Conservation (phyloP, 306 rosid genomes). For the Vigna reflexopilosa region DNA sequence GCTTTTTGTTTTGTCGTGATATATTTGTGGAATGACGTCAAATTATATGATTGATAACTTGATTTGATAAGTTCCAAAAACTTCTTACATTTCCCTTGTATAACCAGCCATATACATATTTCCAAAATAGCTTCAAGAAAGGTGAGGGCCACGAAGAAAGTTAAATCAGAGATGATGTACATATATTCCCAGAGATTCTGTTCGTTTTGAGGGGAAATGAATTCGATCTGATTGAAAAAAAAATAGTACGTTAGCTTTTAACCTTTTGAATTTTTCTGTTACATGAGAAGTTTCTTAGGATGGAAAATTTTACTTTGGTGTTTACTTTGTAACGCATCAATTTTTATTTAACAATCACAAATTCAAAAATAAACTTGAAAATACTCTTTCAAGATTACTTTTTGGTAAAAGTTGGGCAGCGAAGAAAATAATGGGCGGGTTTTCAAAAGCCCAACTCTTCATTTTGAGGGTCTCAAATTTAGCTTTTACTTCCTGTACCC, state of each 20-base stretch:
- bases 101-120: slow-evolving; percentile 20
- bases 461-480: background rate
- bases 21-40: background rate
- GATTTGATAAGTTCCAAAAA: slow-evolving; percentile 2
- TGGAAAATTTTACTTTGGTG: too few species aligned
- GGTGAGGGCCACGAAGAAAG: background rate
- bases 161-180: background rate
- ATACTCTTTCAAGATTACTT: too few species aligned
- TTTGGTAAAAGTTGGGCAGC: too few species aligned
- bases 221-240: background rate
- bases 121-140: slow-evolving; percentile 5
- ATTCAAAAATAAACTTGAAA: too few species aligned
- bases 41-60: slow-evolving; percentile 1
- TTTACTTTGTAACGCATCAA: too few species aligned
- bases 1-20: background rate
- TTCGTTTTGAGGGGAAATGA: background rate
- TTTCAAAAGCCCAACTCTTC: background rate
- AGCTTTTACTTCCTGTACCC: too few species aligned
- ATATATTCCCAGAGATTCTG: background rate
- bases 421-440: background rate
- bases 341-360: too few species aligned
- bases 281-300: too few species aligned
- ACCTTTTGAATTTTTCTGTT: too few species aligned
- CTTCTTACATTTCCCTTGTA: background rate
- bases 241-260: background rate